Evolutionary conservation across 257 asterid species (phyloP).

Genomic region (Vinca minor): DNA sequence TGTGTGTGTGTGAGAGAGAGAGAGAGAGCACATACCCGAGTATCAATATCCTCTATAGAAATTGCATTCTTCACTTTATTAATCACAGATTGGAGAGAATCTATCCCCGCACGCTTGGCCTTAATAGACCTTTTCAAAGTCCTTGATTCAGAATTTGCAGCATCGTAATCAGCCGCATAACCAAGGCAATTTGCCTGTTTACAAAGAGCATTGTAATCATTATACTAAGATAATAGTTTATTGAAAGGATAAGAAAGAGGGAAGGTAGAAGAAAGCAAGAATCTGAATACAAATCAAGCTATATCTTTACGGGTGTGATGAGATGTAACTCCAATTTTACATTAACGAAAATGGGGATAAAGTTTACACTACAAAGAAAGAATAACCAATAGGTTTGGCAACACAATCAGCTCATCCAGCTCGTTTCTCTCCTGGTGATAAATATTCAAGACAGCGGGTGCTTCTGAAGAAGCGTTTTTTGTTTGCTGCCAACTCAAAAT

Average conservation of each 20-base stretch:
- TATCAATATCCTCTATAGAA: slow-evolving; percentile 70
- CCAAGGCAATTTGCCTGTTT: slow-evolving; percentile 57
- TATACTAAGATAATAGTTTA: neutral
- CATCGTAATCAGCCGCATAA: slow-evolving; percentile 58
- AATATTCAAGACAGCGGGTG: too few relatives aligned
- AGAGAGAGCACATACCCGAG: slow-evolving; percentile 30
- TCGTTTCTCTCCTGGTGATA: too few relatives aligned
- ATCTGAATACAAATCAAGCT: too few relatives aligned
- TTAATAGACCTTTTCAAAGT: slow-evolving; percentile 53
- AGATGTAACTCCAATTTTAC: too few relatives aligned
- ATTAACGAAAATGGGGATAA: too few relatives aligned
- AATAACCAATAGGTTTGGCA: too few relatives aligned
- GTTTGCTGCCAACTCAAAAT: too few relatives aligned
- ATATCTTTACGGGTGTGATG: too few relatives aligned
- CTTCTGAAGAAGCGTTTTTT: too few relatives aligned
- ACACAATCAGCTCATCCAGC: too few relatives aligned
- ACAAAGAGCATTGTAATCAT: slow-evolving; percentile 14
- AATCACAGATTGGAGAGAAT: slow-evolving; percentile 59
- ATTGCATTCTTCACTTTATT: slow-evolving; percentile 90
- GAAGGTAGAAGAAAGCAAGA: too few relatives aligned
- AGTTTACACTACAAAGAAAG: too few relatives aligned
- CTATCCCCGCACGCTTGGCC: slow-evolving; percentile 74
- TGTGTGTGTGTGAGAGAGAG: neutral
- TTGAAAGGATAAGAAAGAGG: neutral
- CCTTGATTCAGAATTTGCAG: slow-evolving; percentile 56